Conservation (phyloP, 331 rosid species). For the Rosa hybrid region DNA sequence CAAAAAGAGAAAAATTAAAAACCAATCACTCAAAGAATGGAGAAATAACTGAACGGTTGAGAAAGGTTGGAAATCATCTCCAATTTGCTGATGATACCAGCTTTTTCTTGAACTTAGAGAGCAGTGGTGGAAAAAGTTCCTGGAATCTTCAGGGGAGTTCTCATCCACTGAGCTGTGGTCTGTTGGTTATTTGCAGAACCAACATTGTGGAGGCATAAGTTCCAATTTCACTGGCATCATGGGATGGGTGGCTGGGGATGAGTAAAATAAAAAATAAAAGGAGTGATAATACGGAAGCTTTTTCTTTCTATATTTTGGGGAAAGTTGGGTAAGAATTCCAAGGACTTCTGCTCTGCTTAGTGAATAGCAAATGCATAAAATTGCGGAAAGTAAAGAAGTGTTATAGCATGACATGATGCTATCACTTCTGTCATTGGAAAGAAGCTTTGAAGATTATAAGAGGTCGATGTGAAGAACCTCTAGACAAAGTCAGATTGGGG, state of each 20-base stretch:
- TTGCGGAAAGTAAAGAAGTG: too few species aligned
- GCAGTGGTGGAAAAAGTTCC: not conserved
- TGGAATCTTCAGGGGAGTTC: not conserved
- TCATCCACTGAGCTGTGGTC: not conserved
- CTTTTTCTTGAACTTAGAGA: not conserved
- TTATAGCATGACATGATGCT: too few species aligned
- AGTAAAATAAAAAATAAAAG: too few species aligned
- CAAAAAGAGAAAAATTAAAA: too few species aligned
- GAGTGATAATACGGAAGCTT: not conserved
- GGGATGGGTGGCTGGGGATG: not conserved
- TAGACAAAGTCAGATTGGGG: too few species aligned
- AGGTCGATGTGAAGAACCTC: too few species aligned
- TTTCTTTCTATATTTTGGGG: not conserved
- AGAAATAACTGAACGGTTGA: not conserved
- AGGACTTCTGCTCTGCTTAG: too few species aligned
- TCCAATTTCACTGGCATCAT: not conserved
- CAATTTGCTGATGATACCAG: not conserved
- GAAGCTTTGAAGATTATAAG: too few species aligned
- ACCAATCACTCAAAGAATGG: too few species aligned
- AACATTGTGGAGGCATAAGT: not conserved
- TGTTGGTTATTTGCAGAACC: not conserved
- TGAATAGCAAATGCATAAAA: too few species aligned
- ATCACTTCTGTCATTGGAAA: too few species aligned
- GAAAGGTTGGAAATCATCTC: not conserved
- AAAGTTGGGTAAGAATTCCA: too few species aligned